These are phyloP conservation scores for Aspergillus bridgeri DNA, from an alignment of 495 filamentous ascomycete genomes.

Conservation along the genomic window DNA sequence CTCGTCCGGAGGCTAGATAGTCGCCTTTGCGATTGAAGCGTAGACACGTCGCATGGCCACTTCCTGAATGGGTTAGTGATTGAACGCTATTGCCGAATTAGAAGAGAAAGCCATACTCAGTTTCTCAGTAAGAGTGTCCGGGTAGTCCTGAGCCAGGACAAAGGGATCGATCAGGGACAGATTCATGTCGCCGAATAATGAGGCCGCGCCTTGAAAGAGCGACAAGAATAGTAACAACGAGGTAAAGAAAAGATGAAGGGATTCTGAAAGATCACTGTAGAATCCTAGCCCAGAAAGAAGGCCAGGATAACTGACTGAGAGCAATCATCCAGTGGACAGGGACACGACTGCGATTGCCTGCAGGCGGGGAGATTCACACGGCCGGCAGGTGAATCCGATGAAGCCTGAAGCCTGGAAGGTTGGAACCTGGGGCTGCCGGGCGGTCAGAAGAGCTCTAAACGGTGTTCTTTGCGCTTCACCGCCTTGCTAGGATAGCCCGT, in stretches of 20 bases:
- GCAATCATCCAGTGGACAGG: conserved; percentile 28
- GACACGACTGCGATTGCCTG: conserved; percentile 12
- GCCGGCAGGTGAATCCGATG: conserved; percentile 2
- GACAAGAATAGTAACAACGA: neutral
- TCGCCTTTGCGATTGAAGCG: conserved; percentile 94
- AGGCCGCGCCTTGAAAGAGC: neutral
- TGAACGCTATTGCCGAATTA: neutral
- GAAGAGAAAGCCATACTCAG: conserved; percentile 56
- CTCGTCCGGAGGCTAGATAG: conserved; percentile 88
- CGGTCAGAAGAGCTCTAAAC: conserved; percentile 18
- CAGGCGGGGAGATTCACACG: conserved; percentile 13
- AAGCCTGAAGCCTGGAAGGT: neutral
- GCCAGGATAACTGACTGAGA: conserved; percentile 24
- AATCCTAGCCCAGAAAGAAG: conserved; percentile 28
- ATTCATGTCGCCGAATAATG: conserved; percentile 56
- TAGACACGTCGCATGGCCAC: conserved; percentile 64
- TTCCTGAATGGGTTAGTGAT: conserved; percentile 37
- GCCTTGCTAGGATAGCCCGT: neutral
- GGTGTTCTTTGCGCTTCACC: neutral
- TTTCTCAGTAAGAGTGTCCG: conserved; percentile 79
- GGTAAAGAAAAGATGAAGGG: conserved; percentile 4
- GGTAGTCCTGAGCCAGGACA: conserved; percentile 89
- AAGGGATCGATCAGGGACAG: conserved; percentile 75
- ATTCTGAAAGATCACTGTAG: neutral
- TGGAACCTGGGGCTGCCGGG: conserved; percentile 17